phyloP scores from a whole-genome alignment of 305 asterid species.

The Plantago coronopus region DNA sequence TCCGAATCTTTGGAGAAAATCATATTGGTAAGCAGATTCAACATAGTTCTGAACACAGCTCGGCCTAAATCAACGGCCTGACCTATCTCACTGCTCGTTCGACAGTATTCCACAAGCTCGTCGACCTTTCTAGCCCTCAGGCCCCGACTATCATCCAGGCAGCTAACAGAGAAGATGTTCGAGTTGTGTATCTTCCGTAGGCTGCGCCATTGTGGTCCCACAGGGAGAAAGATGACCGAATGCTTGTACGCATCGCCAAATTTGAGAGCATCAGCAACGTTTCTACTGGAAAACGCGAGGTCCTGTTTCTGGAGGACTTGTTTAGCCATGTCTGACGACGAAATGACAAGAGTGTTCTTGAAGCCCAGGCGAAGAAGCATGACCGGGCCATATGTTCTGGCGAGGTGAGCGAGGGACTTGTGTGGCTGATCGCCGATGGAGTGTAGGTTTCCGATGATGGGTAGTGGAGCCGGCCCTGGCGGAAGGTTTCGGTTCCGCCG shows the following conservation, averaged over 20 bases:
- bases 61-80: neutral
- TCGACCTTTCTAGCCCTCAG: neutral
- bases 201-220: neutral
- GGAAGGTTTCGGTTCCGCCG: neutral
- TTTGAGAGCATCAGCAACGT: neutral
- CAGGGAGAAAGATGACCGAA: constrained; percentile 2
- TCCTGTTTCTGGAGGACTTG: constrained; percentile 4
- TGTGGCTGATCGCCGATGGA: neutral
- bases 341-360: neutral
- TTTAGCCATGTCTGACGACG: neutral
- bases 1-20: neutral
- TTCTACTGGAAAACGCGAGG: constrained; percentile 8
- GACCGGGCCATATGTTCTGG: neutral
- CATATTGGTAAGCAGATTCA: neutral
- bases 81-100: neutral
- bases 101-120: neutral
- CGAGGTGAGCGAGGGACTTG: neutral
- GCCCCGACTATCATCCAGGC: neutral
- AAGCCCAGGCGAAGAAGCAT: neutral
- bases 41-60: neutral
- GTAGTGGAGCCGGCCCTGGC: neutral
- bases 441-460: constrained; percentile 2
- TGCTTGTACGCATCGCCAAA: neutral
- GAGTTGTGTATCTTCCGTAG: constrained; percentile 1
- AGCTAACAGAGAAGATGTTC: neutral